phyloP scores from a whole-genome alignment of 2,329 filamentous ascomycete genomes.

The Seiridium unicorne region DNA sequence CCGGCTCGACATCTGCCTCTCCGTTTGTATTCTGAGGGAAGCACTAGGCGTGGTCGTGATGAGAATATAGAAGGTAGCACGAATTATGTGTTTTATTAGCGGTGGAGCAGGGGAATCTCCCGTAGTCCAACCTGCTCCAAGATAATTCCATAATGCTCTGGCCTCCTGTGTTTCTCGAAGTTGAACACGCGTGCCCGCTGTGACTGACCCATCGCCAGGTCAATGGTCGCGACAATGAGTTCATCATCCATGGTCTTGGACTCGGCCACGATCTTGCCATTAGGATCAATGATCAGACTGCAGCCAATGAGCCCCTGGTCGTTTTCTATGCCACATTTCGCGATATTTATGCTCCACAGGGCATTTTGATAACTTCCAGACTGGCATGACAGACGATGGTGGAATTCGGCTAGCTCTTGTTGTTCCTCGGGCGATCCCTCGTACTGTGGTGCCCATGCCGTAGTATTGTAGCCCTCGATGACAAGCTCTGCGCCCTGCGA shows the following conservation, averaged over 20 bases:
- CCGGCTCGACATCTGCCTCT: too few species aligned
- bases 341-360: slow-evolving; percentile 47
- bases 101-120: background rate
- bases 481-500: slow-evolving; percentile 31
- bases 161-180: slow-evolving; percentile 40
- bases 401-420: slow-evolving; percentile 46
- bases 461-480: slow-evolving; percentile 47
- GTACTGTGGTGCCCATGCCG: slow-evolving; percentile 44
- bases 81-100: background rate
- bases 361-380: slow-evolving; percentile 52
- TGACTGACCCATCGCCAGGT: slow-evolving; percentile 43
- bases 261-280: slow-evolving; percentile 49
- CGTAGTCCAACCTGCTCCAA: slow-evolving; percentile 34
- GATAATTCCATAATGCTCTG: slow-evolving; percentile 40
- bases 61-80: too few species aligned
- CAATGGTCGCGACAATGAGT: slow-evolving; percentile 48
- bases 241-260: slow-evolving; percentile 46
- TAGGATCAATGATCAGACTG: slow-evolving; percentile 44
- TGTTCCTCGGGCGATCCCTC: slow-evolving; percentile 35
- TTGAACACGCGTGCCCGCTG: slow-evolving; percentile 48
- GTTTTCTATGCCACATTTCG: slow-evolving; percentile 49
- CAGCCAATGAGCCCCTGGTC: slow-evolving; percentile 46
- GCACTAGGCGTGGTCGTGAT: too few species aligned
- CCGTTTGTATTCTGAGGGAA: too few species aligned
- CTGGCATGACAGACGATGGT: slow-evolving; percentile 50